A percentile compares a stretch with the other conserved stretches of the same genome.
phyloP scores from a whole-genome alignment of 352 stramenopile genomes.

The Phytophthora fragariaefolia region DNA sequence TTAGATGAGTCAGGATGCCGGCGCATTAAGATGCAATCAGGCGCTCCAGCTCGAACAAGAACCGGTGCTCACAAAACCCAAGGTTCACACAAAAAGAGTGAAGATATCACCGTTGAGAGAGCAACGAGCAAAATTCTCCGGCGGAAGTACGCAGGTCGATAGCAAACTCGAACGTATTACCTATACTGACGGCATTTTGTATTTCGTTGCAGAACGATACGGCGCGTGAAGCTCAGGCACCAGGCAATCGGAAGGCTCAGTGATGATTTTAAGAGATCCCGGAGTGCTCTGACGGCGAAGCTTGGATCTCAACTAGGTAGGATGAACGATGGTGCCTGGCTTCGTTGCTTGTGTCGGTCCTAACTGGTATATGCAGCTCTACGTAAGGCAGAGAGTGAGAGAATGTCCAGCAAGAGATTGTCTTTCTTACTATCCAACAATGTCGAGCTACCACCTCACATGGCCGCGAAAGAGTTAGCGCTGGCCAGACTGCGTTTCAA shows the following conservation, averaged over 20 bases:
- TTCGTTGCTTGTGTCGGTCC: constrained; percentile 4
- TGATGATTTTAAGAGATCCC: constrained; percentile 57
- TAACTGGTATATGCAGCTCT: constrained; percentile 43
- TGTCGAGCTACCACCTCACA: constrained; percentile 56
- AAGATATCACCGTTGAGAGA: constrained; percentile 65
- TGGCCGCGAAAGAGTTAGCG: constrained; percentile 61
- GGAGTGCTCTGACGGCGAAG: constrained; percentile 50
- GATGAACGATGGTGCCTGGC: neutral
- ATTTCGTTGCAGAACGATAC: constrained; percentile 50
- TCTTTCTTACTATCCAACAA: constrained; percentile 62
- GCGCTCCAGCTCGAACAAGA: constrained; percentile 14
- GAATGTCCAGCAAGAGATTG: constrained; percentile 66
- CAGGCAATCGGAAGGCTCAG: constrained; percentile 47
- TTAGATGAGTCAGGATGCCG: constrained; percentile 65
- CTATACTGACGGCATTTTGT: neutral
- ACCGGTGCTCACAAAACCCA: neutral
- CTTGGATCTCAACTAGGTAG: constrained; percentile 54
- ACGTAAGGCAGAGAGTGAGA: constrained; percentile 65
- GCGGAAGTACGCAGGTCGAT: constrained; percentile 51
- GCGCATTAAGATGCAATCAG: constrained; percentile 76
- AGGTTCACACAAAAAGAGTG: constrained; percentile 21
- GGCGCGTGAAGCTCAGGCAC: constrained; percentile 59
- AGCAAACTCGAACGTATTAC: neutral
- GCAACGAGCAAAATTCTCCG: constrained; percentile 60
- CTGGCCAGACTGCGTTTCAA: constrained; percentile 61